Evolutionary conservation across 805 yeast species (phyloP), one percentile per base, ranked within the genome.

Genomic region (Grigorovia humatica): DNA sequence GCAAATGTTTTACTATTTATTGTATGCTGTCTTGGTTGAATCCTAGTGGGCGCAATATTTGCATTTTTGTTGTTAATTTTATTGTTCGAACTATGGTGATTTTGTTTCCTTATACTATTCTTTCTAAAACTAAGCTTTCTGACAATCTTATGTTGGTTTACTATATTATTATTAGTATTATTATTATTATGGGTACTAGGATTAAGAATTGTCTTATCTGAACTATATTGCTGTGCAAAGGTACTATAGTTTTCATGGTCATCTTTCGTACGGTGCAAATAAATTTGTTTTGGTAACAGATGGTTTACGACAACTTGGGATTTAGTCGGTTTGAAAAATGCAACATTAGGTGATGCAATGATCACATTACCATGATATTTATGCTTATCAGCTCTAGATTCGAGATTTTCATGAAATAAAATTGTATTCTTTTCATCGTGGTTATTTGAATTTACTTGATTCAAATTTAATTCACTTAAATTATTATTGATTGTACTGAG

Each of bases 281-380:
- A 48, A 20, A 23, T 30, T 32, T 43, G 43, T 30, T 43, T 43
- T 9, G 55, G 52, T 44, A 50, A 9, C 11, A 49, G 9, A 15
- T 50, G 50, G 19, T 50, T 50, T n/a, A 42, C 38, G 27, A 41
- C 40, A 19, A 27, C 38, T 15, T 42, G 32, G 38, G 20, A 27
- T 35, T 44, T 44, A 12, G 32, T 23, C 9, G 27, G 49, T 30
- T 50, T 48, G 23, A 52, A 54, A 19, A 58, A 20, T 8, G 46
- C 47, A 11, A 50, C 51, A 38, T 50, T 46, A 43, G 49, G 49
- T 17, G 55, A 48, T 27, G 59, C 40, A 42, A 51, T 19, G 42
- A 27, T 45, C 12, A 35, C 19, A 38, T 35, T 23, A 19, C 19
- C 42, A 11, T 13, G 11, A 5, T 32, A 2, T 13, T 8, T 32